These are phyloP conservation scores for Trichoderma atroviride DNA, from an alignment of 2,329 filamentous ascomycete genomes.

Conservation along the genomic window DNA sequence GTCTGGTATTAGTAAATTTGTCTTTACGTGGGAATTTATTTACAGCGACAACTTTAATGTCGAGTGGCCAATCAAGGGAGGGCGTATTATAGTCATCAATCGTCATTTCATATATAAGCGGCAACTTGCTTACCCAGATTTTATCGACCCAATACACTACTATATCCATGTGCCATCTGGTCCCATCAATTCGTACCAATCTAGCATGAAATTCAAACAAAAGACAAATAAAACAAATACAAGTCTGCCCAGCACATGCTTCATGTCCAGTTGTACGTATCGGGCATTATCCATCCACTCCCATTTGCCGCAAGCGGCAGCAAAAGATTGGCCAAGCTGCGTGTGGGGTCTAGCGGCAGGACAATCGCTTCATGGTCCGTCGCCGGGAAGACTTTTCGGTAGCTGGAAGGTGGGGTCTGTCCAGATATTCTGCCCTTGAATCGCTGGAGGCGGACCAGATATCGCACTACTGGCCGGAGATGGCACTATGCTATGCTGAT, in stretches of 20 bases:
- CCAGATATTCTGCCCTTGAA: not conserved
- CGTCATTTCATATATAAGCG: not conserved
- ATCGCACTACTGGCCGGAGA: not conserved
- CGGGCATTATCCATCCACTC: not conserved
- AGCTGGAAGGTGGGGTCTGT: not conserved
- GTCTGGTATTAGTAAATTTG: not conserved
- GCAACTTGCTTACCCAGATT: too few species aligned
- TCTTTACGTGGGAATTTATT: not conserved
- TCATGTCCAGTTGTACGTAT: not conserved
- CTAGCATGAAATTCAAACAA: too few species aligned
- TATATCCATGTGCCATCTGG: too few species aligned
- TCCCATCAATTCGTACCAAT: too few species aligned
- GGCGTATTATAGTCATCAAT: not conserved
- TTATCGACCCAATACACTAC: too few species aligned
- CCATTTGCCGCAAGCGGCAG: not conserved
- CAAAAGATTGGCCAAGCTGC: not conserved
- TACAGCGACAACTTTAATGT: not conserved
- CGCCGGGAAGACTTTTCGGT: conserved; percentile 19
- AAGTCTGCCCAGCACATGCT: too few species aligned
- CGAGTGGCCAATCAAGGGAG: not conserved
- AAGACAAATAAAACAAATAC: not conserved
- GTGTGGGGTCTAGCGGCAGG: not conserved
- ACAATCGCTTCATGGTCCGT: not conserved
- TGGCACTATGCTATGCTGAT: not conserved
- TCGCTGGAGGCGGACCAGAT: not conserved